Percentiles rank a stretch among this genome's conserved stretches.
These are phyloP conservation scores for Gonapodya sp. DNA, from an alignment of 192 early-diverging fungal species.

Conservation along the genomic window DNA sequence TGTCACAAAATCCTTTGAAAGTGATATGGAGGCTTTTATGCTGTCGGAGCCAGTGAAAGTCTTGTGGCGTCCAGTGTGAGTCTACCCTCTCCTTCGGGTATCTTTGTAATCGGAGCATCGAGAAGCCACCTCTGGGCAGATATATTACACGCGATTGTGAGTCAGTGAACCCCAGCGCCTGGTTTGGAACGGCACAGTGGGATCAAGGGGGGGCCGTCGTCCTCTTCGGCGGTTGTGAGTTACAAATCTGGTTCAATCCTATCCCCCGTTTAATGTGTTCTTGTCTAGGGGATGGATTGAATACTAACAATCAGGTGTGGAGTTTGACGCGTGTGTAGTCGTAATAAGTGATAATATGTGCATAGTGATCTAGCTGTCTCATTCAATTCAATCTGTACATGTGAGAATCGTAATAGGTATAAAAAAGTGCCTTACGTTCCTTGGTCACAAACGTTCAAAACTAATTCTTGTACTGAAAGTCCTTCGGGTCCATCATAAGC, in stretches of 20 bases:
- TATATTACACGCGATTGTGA: background rate
- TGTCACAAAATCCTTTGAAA: background rate
- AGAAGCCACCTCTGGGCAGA: background rate
- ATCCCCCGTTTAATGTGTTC: background rate
- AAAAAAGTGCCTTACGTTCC: too few relatives aligned
- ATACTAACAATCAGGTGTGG: background rate
- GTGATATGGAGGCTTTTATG: background rate
- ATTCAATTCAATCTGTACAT: too few relatives aligned
- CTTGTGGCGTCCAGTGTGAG: background rate
- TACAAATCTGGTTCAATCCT: too few relatives aligned
- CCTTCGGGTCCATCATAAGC: constrained; percentile 13
- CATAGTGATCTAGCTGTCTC: too few relatives aligned
- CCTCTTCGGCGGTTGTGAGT: background rate
- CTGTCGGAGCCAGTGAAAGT: background rate
- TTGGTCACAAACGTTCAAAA: too few relatives aligned
- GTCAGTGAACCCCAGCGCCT: background rate
- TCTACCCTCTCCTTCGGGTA: too few relatives aligned
- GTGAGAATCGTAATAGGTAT: too few relatives aligned
- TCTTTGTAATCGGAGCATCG: too few relatives aligned
- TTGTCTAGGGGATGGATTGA: background rate
- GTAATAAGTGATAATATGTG: too few relatives aligned
- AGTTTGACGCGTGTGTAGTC: background rate
- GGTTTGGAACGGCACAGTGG: background rate
- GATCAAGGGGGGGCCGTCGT: background rate
- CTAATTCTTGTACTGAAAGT: constrained; percentile 14